Base-by-base conservation (phyloP, 1,284 basidiomycete genomes). In the Thelephora terrestris region DNA sequence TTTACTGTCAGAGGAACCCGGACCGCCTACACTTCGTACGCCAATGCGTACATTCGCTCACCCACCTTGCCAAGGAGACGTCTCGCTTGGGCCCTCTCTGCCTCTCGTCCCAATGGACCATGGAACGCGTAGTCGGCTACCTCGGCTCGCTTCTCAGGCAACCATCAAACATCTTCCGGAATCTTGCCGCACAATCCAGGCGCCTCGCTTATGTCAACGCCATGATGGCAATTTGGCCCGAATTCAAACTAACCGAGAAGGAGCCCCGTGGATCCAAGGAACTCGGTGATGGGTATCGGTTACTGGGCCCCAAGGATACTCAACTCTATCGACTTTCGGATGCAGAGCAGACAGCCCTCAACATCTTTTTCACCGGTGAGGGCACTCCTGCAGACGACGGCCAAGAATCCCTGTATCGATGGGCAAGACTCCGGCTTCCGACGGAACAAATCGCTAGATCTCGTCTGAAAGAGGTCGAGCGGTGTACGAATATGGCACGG, bases 1-100 rank as follows among this genome's bases (percentile, higher is more conserved):
- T 63, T 1, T 62, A 59, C 47, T 56, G 53, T 42, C 47, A 53
- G 23, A 53, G 54, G 6, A 50, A 52, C 2, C 10, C 43, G 1
- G 51, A 52, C 1, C 53, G 59, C 1, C 27, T 64, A 7, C 62
- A 63, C 37, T 59, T 63, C 36, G 24, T 53, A 2, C 56, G 52
- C 0, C 61, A 53, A 29, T 50, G 55, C 29, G 40, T 62, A 3
- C 62, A 64, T 43, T 46, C 47, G 1, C 35, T 57, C 2, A 17
- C 45, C 4, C 62, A 63, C 40, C 12, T 55, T 1, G 34, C 39
- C 5, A 38, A 25, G 7, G 57, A 62, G 32, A 48, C 46, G 1
- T 2, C 38, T n/a, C 54, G 55, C 5, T 20, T 55, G 1, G 59
- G 63, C 0, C 59, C 61, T 0, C 46, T 50, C 17, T 14, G 20